phyloP scores from a whole-genome alignment of 2,329 filamentous ascomycete species.

The Penicillium sp. region DNA sequence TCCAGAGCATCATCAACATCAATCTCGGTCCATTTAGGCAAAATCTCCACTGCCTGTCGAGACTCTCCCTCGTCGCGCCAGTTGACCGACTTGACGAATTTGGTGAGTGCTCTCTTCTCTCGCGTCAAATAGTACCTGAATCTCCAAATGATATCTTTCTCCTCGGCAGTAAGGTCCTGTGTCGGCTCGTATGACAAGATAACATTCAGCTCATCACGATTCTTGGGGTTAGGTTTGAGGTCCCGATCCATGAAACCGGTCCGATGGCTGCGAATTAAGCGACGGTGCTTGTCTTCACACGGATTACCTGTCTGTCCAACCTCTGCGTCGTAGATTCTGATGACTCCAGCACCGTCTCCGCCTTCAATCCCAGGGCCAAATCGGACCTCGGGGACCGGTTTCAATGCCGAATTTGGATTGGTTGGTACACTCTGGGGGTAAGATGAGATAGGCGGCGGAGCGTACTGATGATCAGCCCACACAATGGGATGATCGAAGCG shows the following conservation, averaged over 20 bases:
- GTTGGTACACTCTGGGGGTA: constrained; percentile 61
- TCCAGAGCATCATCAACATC: constrained; percentile 96
- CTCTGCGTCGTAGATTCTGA: constrained; percentile 90
- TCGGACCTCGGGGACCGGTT: constrained; percentile 80
- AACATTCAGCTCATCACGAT: constrained; percentile 84
- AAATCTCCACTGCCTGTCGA: constrained; percentile 80
- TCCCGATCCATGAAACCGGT: constrained; percentile 94
- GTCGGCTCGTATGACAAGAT: constrained; percentile 93
- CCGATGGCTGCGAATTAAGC: constrained; percentile 84
- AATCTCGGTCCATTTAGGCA: constrained; percentile 92
- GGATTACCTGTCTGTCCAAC: constrained; percentile 86
- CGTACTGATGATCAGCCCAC: constrained; percentile 91
- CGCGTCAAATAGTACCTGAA: constrained; percentile 91
- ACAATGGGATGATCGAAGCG: constrained; percentile 94
- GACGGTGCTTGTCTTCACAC: constrained; percentile 88
- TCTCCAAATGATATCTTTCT: constrained; percentile 96
- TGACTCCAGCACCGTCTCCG: constrained; percentile 55
- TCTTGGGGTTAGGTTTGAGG: constrained; percentile 91
- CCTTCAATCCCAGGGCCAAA: constrained; percentile 85
- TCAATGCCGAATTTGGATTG: constrained; percentile 65
- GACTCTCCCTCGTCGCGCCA: constrained; percentile 84
- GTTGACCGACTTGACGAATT: constrained; percentile 96
- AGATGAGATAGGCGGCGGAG: constrained; percentile 74
- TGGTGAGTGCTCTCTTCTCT: constrained; percentile 88
- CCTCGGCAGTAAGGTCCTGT: constrained; percentile 78